A percentile compares a stretch with the other conserved stretches of the same genome.
Evolutionary conservation across 768 basidiomycete species (phyloP).

Genomic region (Termitomyces heimii): DNA sequence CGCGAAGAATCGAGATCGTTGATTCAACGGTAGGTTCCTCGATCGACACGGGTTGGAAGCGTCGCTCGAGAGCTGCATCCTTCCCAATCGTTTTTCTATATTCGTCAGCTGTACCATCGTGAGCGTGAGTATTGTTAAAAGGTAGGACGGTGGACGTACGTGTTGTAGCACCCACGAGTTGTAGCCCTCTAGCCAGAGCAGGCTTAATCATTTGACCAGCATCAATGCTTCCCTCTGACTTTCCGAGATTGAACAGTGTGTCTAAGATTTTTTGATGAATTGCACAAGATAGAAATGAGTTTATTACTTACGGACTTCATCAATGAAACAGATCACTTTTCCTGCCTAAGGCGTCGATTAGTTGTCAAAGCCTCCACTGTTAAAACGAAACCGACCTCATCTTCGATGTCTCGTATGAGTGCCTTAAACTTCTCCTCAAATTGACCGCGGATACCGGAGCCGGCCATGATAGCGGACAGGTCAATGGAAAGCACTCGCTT

Average conservation of each 20-base stretch:
- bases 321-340: slow-evolving; percentile 88
- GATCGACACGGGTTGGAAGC: slow-evolving; percentile 86
- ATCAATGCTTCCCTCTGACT: slow-evolving; percentile 88
- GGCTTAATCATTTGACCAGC: slow-evolving; percentile 94
- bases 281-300: not conserved
- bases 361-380: slow-evolving; percentile 1
- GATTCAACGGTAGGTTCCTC: slow-evolving; percentile 85
- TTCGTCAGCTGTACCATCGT: slow-evolving; percentile 56
- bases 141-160: slow-evolving; percentile 39
- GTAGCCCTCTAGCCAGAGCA: slow-evolving; percentile 79
- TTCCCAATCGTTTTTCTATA: slow-evolving; percentile 90
- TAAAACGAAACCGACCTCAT: slow-evolving; percentile 44
- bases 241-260: slow-evolving; percentile 82
- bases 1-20: slow-evolving; percentile 83
- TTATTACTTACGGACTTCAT: slow-evolving; percentile 76
- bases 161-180: slow-evolving; percentile 88
- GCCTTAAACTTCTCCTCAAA: slow-evolving; percentile 95
- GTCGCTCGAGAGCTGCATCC: slow-evolving; percentile 85
- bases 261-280: slow-evolving; percentile 30
- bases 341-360: slow-evolving; percentile 37
- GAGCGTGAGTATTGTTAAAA: not conserved
- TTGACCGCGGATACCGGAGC: slow-evolving; percentile 86
- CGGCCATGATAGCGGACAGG: slow-evolving; percentile 78
- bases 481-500: slow-evolving; percentile 89
- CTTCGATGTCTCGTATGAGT: slow-evolving; percentile 85